Evolutionary conservation across 768 basidiomycete genomes (phyloP), one percentile per base, ranked within the genome.

Genomic region (Leccinum broughii): DNA sequence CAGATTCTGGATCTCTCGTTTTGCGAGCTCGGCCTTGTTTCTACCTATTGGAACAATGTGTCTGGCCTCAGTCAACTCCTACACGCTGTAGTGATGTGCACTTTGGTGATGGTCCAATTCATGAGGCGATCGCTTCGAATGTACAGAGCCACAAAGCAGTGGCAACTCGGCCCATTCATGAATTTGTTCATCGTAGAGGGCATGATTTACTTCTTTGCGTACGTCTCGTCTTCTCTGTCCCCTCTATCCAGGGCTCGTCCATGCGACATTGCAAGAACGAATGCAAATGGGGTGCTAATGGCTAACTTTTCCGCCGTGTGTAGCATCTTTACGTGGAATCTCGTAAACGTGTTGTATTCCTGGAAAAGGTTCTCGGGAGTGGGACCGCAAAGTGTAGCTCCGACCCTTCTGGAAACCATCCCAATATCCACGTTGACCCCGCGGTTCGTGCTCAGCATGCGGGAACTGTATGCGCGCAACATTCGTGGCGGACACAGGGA

Each of bases 171-270:
- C 5, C 53, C 20, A 2, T 62, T 55, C 26, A 6, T 55, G 44
- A 58, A 30, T 2, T 53, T 64, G 13, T 53, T 64, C 6, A 37
- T 46, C 28, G 15, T 15, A 11, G 50, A 51, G 28, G 24, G 28
- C 28, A 6, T 30, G 26, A 24, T 51, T 3, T 50, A 62, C 58
- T 61, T 59, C 51, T 14, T 59, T 44, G 56, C 53, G 62, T 62
- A 34, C 17, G 61, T 63, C 48, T 30, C 34, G 28, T 11, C 6
- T 17, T 57, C 20, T 51, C 17, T n/a, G 15, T 30, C 8, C 7
- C 10, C 22, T 51, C 7, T 49, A 13, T 24, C 14, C 22, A 6
- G 3, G 6, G 14, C 48, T 49, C 48, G 22, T 8, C 48, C 9
- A 4, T 41, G 41, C 9, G n/a, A 41, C 41, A 41, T 41, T 41